These are phyloP conservation scores for Wickerhamomyces sydowiorum DNA, from an alignment of 805 yeast species.

Conservation along the genomic window DNA sequence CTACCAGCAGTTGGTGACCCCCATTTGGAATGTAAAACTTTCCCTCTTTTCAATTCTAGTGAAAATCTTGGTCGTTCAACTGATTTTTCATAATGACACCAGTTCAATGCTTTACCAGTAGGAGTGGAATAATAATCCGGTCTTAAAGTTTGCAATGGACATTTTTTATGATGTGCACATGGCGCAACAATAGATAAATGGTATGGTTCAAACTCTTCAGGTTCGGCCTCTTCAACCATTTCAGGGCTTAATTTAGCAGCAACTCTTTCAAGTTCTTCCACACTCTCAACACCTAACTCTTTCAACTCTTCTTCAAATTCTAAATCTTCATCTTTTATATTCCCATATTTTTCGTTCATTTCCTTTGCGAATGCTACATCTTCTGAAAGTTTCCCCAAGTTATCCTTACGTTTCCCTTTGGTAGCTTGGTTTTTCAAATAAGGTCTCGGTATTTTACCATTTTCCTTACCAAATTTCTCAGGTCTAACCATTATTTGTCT, in stretches of 20 bases:
- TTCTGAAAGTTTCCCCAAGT: slow-evolving; percentile 19
- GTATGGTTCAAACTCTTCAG: slow-evolving; percentile 18
- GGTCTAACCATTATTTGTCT: slow-evolving; percentile 90
- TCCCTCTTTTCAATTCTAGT: slow-evolving; percentile 84
- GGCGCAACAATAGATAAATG: slow-evolving; percentile 78
- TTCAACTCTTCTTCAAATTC: slow-evolving; percentile 38
- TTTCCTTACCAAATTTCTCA: slow-evolving; percentile 49
- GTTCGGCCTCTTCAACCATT: slow-evolving; percentile 1
- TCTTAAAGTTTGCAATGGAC: slow-evolving; percentile 80
- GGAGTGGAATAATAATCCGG: slow-evolving; percentile 57
- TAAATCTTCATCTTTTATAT: slow-evolving; percentile 36
- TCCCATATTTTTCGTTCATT: slow-evolving; percentile 35
- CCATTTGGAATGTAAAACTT: slow-evolving; percentile 71
- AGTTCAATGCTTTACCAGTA: slow-evolving; percentile 54
- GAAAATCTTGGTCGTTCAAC: slow-evolving; percentile 74
- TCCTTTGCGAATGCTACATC: slow-evolving; percentile 25
- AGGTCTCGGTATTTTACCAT: slow-evolving; percentile 65
- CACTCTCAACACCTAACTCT: slow-evolving; percentile 6
- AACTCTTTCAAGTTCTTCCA: slow-evolving; percentile 4
- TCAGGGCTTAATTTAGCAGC: no score
- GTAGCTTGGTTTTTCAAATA: slow-evolving; percentile 46
- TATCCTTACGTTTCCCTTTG: slow-evolving; percentile 16
- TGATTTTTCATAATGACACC: slow-evolving; percentile 70
- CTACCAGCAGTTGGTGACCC: slow-evolving; percentile 44
- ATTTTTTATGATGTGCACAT: slow-evolving; percentile 79